Conservation (phyloP, 257 asterid genomes). For the Thymus quinquecostatus region DNA sequence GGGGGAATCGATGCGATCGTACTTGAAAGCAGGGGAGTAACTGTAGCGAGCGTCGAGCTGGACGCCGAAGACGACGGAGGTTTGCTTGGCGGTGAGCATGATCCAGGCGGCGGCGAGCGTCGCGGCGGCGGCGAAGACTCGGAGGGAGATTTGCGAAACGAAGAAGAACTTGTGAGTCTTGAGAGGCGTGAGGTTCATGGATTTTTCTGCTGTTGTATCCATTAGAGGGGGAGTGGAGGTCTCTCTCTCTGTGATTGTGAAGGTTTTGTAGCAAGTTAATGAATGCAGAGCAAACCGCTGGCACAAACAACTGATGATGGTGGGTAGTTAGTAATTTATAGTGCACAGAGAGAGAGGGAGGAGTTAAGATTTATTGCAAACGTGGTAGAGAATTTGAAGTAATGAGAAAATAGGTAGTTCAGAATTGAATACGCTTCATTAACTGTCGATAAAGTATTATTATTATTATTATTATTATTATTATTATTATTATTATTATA, state of each 20-base stretch:
- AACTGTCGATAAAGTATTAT: not conserved
- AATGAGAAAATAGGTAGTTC: conserved; percentile 30
- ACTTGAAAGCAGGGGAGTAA: conserved; percentile 68
- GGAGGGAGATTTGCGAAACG: conserved; percentile 41
- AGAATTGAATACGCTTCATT: conserved; percentile 30
- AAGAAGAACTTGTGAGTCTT: conserved; percentile 39
- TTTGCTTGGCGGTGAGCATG: conserved; percentile 52
- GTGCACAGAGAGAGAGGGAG: conserved; percentile 16
- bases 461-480: too few relatives aligned
- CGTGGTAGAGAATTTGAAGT: conserved; percentile 15
- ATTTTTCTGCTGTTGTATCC: conserved; percentile 31
- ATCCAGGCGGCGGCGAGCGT: conserved; percentile 62
- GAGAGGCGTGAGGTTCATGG: conserved; percentile 10
- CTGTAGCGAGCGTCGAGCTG: conserved; percentile 53
- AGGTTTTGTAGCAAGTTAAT: conserved; percentile 5
- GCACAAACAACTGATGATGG: conserved; percentile 14
- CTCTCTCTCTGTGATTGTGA: not conserved
- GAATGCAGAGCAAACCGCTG: conserved; percentile 20
- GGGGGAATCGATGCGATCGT: not conserved
- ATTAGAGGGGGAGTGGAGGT: not conserved
- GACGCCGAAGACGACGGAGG: conserved; percentile 45
- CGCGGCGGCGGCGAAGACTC: conserved; percentile 44
- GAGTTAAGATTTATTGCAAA: conserved; percentile 15
- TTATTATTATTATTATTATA: too few relatives aligned
- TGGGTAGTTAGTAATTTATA: conserved; percentile 21